Percentiles rank a stretch among this genome's conserved stretches.
phyloP scores from a whole-genome alignment of 371 early-diverging fungal species.

The Paraphysoderma sedebokerense region DNA sequence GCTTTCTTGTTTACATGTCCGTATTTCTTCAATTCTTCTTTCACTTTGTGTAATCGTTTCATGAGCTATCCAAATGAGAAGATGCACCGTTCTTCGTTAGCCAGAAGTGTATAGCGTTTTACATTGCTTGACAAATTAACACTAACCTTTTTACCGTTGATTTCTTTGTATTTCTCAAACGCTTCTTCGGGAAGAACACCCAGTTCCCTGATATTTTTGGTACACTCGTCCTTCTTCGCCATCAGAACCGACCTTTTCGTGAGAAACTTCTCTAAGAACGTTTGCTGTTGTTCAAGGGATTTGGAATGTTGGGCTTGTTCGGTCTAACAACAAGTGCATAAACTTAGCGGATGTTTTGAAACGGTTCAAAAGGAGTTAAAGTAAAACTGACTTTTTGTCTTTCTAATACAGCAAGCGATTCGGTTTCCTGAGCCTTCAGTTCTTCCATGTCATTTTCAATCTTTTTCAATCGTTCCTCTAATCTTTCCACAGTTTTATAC shows the following conservation, averaged over 20 bases:
- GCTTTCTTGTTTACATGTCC: conserved; percentile 96
- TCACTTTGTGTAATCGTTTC: conserved; percentile 55
- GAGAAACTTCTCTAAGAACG: conserved; percentile 52
- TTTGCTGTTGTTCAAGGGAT: conserved; percentile 29
- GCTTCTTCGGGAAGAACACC: conserved; percentile 95
- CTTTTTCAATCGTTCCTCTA: too few relatives aligned
- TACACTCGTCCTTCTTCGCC: conserved; percentile 74
- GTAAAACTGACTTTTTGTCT: too few relatives aligned
- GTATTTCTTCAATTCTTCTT: conserved; percentile 68
- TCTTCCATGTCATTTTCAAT: too few relatives aligned
- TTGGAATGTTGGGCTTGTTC: conserved; percentile 23
- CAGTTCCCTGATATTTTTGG: conserved; percentile 73
- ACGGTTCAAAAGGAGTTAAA: too few relatives aligned
- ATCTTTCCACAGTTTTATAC: too few relatives aligned
- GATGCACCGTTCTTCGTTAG: not conserved
- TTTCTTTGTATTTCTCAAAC: conserved; percentile 44
- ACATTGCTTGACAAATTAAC: not conserved
- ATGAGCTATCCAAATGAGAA: conserved; percentile 21
- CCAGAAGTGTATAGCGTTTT: not conserved
- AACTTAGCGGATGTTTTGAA: not conserved
- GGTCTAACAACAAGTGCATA: conserved; percentile 10
- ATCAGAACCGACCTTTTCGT: conserved; percentile 52
- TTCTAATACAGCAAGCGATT: too few relatives aligned
- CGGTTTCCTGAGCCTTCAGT: too few relatives aligned
- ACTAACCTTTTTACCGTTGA: conserved; percentile 26